Percentiles rank a stretch among this genome's conserved stretches.
These are phyloP conservation scores for Alloteropsis angusta DNA, from an alignment of 202 grass and related monocot genomes.

Conservation along the genomic window DNA sequence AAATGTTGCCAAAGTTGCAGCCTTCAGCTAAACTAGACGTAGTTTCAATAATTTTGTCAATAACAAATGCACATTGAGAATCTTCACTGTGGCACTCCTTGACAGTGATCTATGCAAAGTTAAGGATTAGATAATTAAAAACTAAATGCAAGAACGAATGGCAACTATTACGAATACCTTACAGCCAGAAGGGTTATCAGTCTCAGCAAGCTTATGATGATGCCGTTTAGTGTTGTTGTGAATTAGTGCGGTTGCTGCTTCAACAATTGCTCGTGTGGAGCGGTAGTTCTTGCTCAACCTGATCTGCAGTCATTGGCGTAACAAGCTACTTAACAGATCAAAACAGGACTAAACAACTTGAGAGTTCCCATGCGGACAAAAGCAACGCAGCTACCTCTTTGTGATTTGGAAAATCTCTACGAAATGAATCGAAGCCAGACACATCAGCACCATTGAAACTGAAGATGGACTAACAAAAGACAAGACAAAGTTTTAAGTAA, in stretches of 20 bases:
- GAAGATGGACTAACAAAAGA: slow-evolving; percentile 79
- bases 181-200: slow-evolving; percentile 71
- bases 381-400: slow-evolving; percentile 47
- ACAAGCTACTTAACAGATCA: slow-evolving; percentile 21
- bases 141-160: slow-evolving; percentile 5
- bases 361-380: not conserved
- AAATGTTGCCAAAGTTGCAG: slow-evolving; percentile 57
- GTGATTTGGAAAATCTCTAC: slow-evolving; percentile 81
- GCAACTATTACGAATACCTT: slow-evolving; percentile 45
- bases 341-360: not conserved
- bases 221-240: slow-evolving; percentile 63
- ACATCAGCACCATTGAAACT: slow-evolving; percentile 95
- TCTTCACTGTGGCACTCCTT: slow-evolving; percentile 90
- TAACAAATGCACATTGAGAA: slow-evolving; percentile 89
- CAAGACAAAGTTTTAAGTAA: slow-evolving; percentile 10
- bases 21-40: slow-evolving; percentile 44
- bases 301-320: slow-evolving; percentile 44
- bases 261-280: slow-evolving; percentile 78
- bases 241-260: slow-evolving; percentile 90
- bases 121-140: slow-evolving; percentile 30
- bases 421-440: slow-evolving; percentile 94
- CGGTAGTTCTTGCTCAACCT: slow-evolving; percentile 91
- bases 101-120: slow-evolving; percentile 62
- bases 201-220: slow-evolving; percentile 67
- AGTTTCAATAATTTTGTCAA: slow-evolving; percentile 93